Base-by-base conservation (phyloP, 495 filamentous ascomycete species). In the Aspergillus nidulans region DNA sequence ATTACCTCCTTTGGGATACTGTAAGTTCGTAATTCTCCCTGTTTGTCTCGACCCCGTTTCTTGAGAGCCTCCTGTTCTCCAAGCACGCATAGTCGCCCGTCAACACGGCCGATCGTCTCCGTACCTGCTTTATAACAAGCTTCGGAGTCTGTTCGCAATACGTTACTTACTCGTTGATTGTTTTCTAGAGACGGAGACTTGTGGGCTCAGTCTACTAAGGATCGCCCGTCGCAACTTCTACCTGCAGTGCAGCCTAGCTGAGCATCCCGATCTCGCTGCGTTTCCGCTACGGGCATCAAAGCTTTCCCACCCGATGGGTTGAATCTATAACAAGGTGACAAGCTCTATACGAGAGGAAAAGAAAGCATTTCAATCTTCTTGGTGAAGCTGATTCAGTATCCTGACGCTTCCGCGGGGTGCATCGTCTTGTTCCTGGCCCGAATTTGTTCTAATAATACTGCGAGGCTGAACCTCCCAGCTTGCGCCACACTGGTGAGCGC, bases 401-500 rank as follows among this genome's bases (percentile, higher is more conserved):
- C 60, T 63, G 60, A 61, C 54, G 43, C 20, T 49, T 26, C 56
- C 44, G 54, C 59, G 57, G 52, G 38, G 46, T 26, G 49, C 50
- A 44, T 56, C 32, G 25, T 44, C 16, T 36, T 59, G 43, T 36
- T 38, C 16, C 44, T 50, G 50, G 53, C 23, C 38, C 34, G 25
- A 23, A 43, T 48, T 50, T 28, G 57, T 65, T 34, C 64, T 63
- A 59, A 69, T 55, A 63, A 63, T 50, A 57, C 48, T 26, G 58
- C 20, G 58, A 59, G 73, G 71, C 74, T 75, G 72, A 77, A 74
- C 66, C 53, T 39, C 57, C 61, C 70, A 77, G 72, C 72, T 77
- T 77, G 72, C 74, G 74, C 74, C 72, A 77, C 74, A 74, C 69
- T 63, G 69, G 70, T 72, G 63, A 68, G 64, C 68, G 71, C 74